Evolutionary conservation across 371 early-diverging fungal species (phyloP).

Genomic region (Mucor racemosus): DNA sequence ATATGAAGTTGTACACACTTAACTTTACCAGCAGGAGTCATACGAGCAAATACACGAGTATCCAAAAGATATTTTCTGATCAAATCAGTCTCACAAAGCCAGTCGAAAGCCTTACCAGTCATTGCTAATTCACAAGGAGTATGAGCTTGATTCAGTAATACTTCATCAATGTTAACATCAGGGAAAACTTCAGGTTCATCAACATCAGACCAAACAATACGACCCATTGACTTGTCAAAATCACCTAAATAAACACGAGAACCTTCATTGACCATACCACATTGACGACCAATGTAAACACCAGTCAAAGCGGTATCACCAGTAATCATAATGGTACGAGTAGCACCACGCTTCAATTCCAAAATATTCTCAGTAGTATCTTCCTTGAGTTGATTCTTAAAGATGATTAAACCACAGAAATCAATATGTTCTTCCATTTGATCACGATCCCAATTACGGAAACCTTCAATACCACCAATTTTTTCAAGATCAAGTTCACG

Average conservation of each 20-base stretch:
- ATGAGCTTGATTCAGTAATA: constrained; percentile 34
- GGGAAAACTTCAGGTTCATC: constrained; percentile 45
- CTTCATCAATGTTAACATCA: constrained; percentile 41
- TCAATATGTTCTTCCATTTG: constrained; percentile 70
- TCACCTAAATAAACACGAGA: constrained; percentile 59
- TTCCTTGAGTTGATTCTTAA: constrained; percentile 86
- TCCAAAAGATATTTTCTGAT: constrained; percentile 58
- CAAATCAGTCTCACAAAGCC: constrained; percentile 43
- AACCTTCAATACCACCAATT: constrained; percentile 43
- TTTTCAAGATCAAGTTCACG: constrained; percentile 51
- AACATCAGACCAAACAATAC: constrained; percentile 60
- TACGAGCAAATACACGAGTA: constrained; percentile 78
- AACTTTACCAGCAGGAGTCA: constrained; percentile 78
- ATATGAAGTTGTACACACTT: constrained; percentile 76
- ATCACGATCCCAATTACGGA: constrained; percentile 58
- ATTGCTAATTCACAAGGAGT: constrained; percentile 68
- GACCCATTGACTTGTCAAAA: constrained; percentile 29
- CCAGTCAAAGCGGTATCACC: constrained; percentile 94
- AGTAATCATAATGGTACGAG: constrained; percentile 90
- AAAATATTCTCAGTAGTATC: constrained; percentile 76
- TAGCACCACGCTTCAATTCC: constrained; percentile 76
- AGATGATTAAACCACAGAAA: constrained; percentile 79
- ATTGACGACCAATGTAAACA: constrained; percentile 81
- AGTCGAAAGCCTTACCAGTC: constrained; percentile 73
- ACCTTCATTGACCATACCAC: constrained; percentile 64